Base-by-base conservation (phyloP, 495 filamentous ascomycete species). In the Terfezia claveryi region DNA sequence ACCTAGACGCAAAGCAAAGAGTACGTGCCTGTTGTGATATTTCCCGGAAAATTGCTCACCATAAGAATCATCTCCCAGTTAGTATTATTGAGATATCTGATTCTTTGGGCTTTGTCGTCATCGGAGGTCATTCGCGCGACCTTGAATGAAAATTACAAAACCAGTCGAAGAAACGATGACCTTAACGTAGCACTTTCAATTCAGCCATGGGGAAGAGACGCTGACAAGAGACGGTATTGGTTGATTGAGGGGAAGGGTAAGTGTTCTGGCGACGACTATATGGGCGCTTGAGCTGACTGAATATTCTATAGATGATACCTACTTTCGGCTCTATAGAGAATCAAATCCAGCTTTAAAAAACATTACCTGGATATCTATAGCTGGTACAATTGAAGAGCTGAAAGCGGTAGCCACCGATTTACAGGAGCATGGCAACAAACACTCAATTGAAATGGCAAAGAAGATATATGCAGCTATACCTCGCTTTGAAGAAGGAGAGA, bases 301-400 rank as follows among this genome's bases (percentile, higher is more conserved):
- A 12, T 32, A 6, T 17, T 5, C 17, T 36, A 79, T 82, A 61
- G 88, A 96, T 64, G 92, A 98, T 67, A 96, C 91, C 7, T 72
- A 81, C 53, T 96, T 96, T 65, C 75, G 91, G 46, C 75, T 98
- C n/a, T 98, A 96, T 66, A 74, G 92, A 41, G 91, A 98, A 68
- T 89, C 85, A 67, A 92, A 91, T 60, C 83, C 87, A 7, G 76
- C 77, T 0, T 71, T 81, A 41, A 80, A 85, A 57, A 76, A 81
- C 54, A 76, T 80, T 57, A 83, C 80, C 17, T 98, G 92, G 92
- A 86, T 84, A 77, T 94, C 78, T 67, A 76, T 95, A 23, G 91
- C 92, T 5, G 87, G 91, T 2, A 81, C 68, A 49, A 93, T 96
- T 51, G 86, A 93, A 14, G 91, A 96, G 62, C 73, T 95, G 51